Evolutionary conservation across 73 alveolate species (phyloP), one percentile per base, ranked within the genome.

Genomic region (Stentor roeselii): DNA sequence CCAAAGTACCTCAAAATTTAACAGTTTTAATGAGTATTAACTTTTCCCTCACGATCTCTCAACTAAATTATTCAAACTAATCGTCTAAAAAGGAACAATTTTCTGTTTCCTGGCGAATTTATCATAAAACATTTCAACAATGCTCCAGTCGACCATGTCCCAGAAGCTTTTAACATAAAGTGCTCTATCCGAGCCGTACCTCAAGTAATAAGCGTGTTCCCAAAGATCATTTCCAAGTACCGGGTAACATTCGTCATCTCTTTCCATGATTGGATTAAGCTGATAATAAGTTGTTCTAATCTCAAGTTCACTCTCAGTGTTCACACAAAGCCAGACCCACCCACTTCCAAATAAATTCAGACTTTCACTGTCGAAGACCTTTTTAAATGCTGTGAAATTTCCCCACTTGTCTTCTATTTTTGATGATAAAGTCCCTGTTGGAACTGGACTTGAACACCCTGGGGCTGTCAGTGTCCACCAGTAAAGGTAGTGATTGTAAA

Each of bases 181-280:
- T 37, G 14, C 31, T 76, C 84, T 76, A 27, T 41, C 74, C 36
- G n/a, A 39, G 11, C 11, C 14, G 39, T 21, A 76, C 39, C 39
- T 76, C 39, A 76, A 76, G 34, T 76, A 76, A 76, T 76, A 76
- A 1, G 84, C 84, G 37, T 76, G 84, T 38, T 76, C 84, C 84
- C 84, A 76, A 27, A 76, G 3, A 76, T 76, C 84, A 39, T 36
- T 76, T 0, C 60, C 84, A n/a, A 76, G n/a, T 15, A 76, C 21
- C 21, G 84, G 84, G 3, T 39, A 39, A 76, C 74, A 37, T 2
- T 15, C 84, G 2, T n/a, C 67, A 61, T 6, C 6, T 11, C 82
- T 35, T 76, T 35, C 60, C 59, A 35, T 35, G 35, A 76, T 1
- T 76, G 84, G 84, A 38, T 15, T 21, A 37, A 36, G 6, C 39